These are phyloP conservation scores for Curvularia sp. DNA, from an alignment of 2,329 filamentous ascomycete genomes.

Conservation along the genomic window DNA sequence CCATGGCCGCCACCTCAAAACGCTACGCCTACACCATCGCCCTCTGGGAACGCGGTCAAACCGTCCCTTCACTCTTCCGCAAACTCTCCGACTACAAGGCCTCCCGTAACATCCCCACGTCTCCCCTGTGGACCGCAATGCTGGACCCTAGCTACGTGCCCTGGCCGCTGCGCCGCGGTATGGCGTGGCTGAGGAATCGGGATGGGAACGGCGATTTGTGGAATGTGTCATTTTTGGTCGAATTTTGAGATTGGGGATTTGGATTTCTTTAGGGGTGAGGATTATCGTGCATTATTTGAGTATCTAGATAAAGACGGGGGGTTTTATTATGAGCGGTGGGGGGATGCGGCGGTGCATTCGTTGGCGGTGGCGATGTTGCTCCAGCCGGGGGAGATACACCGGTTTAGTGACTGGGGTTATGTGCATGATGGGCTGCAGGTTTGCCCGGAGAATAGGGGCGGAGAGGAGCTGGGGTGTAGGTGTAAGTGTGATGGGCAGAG, in stretches of 20 bases:
- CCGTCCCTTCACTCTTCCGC: conserved; percentile 67
- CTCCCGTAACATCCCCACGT: conserved; percentile 12
- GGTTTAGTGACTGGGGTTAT: conserved; percentile 98
- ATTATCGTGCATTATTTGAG: conserved; percentile 91
- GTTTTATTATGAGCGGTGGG: conserved; percentile 64
- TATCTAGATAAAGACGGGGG: conserved; percentile 62
- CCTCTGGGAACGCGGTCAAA: conserved; percentile 89
- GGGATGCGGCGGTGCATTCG: conserved; percentile 92
- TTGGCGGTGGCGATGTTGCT: conserved; percentile 89
- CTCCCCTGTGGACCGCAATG: conserved; percentile 26
- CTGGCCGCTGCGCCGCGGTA: conserved; percentile 24
- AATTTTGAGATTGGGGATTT: conserved; percentile 97
- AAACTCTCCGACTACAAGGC: conserved; percentile 25
- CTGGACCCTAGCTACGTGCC: conserved; percentile 22
- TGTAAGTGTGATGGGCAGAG: conserved; percentile 13
- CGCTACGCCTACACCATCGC: conserved; percentile 97
- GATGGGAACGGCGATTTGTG: conserved; percentile 83
- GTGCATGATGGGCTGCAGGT: conserved; percentile 54
- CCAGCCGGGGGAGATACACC: conserved; percentile 84
- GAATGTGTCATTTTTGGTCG: conserved; percentile 97
- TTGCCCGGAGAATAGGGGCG: conserved; percentile 17
- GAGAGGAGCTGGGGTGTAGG: background rate
- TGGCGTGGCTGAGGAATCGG: conserved; percentile 55
- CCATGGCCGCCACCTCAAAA: conserved; percentile 97
- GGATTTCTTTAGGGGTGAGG: conserved; percentile 84